Evolutionary conservation across 2,329 filamentous ascomycete genomes (phyloP), one percentile per base, ranked within the genome.

Genomic region (Colletotrichum tropicale): DNA sequence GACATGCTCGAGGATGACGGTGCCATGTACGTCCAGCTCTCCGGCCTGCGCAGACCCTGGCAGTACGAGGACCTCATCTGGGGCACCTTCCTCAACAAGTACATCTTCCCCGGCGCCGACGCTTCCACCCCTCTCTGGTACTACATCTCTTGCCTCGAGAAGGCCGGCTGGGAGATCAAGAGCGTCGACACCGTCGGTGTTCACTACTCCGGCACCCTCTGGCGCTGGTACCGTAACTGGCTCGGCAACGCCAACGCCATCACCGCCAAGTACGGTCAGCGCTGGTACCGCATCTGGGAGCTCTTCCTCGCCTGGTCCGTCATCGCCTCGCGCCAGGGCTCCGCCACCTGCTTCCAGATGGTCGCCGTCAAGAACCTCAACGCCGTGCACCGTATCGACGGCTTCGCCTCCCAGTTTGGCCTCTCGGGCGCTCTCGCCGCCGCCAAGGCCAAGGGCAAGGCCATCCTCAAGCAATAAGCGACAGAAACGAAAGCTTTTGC

Each of bases 71-170:
- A 98, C 87, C 91, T 98, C 67, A 94, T 96, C 85, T 98, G 97
- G 97, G 97, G 97, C 84, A 91, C 98, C 62, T 98, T 98, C 91
- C 98, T 98, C 96, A 98, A 98, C 93, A 98, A 98, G 89, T 98
- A 98, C 87, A 91, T 98, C 85, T 98, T 98, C 91, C 97, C 96
- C 38, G 97, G 97, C 84, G 97, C 97, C 67, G 97, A 98, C 84
- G 97, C 97, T 68, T 98, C 95, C 58, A 98, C 96, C 74, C 97
- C 97, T 67, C 92, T 99, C 65, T 95, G 95, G 80, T 97, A 93
- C 86, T 95, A 97, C 81, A 89, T 98, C 80, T 92, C 95, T 85
- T 93, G 92, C 83, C 91, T 98, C 24, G 97, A 99, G 88, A 93
- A 91, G 73, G 94, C 94, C 78, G 95, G 95, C 48, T 80, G 95